These are phyloP conservation scores for Starmerella sirachaensis DNA, from an alignment of 805 yeast genomes.

Conservation along the genomic window DNA sequence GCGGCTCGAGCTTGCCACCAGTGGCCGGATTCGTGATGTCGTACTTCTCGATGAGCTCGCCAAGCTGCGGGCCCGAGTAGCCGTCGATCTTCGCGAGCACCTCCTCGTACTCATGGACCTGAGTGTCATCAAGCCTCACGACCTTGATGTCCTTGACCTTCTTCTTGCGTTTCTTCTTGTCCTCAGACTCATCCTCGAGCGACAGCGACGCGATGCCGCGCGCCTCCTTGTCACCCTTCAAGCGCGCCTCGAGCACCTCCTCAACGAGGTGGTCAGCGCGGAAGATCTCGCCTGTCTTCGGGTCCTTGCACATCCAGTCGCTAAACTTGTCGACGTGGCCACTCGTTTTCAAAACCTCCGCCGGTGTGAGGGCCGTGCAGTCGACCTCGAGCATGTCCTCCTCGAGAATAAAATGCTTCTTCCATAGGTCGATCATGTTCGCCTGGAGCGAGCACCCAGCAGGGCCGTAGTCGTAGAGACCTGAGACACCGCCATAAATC, in stretches of 20 bases:
- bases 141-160: constrained; percentile 92
- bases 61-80: constrained; percentile 82
- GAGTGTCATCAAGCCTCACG: constrained; percentile 69
- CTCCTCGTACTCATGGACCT: constrained; percentile 67
- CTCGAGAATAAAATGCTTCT: constrained; percentile 92
- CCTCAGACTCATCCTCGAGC: constrained; percentile 61
- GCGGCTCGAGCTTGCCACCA: constrained; percentile 73
- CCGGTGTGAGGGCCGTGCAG: constrained; percentile 94
- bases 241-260: constrained; percentile 90
- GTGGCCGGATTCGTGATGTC: constrained; percentile 87
- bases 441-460: constrained; percentile 99
- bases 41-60: constrained; percentile 71
- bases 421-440: constrained; percentile 87
- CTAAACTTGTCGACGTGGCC: constrained; percentile 99
- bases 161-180: constrained; percentile 79
- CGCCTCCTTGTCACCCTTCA: constrained; percentile 95
- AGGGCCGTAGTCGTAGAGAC: constrained; percentile 97
- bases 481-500: constrained; percentile 96
- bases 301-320: constrained; percentile 98
- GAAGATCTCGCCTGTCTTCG: constrained; percentile 93
- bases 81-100: constrained; percentile 88
- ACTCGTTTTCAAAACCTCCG: constrained; percentile 94
- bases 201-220: constrained; percentile 64
- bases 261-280: constrained; percentile 97
- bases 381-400: constrained; percentile 99